phyloP scores from a whole-genome alignment of 352 stramenopile genomes.

The Thalassiosira mediterranea region DNA sequence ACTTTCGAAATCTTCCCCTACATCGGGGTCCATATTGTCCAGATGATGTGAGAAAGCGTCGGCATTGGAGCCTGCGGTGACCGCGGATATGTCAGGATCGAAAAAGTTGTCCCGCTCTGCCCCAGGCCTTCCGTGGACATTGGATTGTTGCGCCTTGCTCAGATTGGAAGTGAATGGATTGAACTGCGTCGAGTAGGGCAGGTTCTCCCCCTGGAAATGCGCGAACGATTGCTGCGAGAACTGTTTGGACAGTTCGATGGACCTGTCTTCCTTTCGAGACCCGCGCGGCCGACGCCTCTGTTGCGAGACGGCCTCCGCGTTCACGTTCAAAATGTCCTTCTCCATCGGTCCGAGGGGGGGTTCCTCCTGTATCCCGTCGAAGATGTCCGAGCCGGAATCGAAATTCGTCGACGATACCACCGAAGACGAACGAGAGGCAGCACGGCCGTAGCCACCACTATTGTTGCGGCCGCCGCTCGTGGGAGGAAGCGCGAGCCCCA shows the following conservation, averaged over 20 bases:
- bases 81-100: conserved; percentile 51
- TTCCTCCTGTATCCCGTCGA: conserved; percentile 54
- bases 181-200: conserved; percentile 49
- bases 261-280: neutral
- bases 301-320: conserved; percentile 11
- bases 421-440: conserved; percentile 20
- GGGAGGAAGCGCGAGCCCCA: conserved; percentile 32
- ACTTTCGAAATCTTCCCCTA: conserved; percentile 46
- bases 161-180: conserved; percentile 41
- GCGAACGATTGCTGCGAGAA: conserved; percentile 13
- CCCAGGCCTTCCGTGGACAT: conserved; percentile 3
- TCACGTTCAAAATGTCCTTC: conserved; percentile 36
- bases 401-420: conserved; percentile 32
- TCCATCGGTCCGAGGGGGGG: conserved; percentile 21
- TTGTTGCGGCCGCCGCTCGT: neutral
- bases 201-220: conserved; percentile 28
- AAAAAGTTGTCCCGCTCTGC: conserved; percentile 23
- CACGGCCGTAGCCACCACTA: neutral
- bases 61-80: conserved; percentile 26
- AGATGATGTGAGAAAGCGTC: conserved; percentile 33
- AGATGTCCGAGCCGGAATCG: conserved; percentile 62
- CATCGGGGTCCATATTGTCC: conserved; percentile 20
- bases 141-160: conserved; percentile 1
- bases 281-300: neutral
- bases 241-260: neutral